phyloP scores from a whole-genome alignment of 352 stramenopile species.

The Globisporangium yorkense region DNA sequence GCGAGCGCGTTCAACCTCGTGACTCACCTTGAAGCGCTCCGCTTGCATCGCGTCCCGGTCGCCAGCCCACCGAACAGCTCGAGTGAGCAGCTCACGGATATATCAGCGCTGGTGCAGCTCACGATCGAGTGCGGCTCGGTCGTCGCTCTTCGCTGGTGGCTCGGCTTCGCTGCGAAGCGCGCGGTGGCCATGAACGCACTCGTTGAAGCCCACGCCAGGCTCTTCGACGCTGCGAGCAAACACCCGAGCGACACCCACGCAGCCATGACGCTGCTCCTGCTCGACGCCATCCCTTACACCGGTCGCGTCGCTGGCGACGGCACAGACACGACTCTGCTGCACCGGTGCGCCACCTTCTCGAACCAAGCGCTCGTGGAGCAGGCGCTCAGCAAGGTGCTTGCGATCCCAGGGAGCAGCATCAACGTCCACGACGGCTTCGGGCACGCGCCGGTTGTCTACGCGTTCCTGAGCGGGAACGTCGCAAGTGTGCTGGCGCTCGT shows the following conservation, averaged over 20 bases:
- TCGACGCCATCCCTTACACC: conserved; percentile 19
- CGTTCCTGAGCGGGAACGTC: conserved; percentile 15
- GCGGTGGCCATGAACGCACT: not conserved
- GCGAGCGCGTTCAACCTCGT: conserved; percentile 26
- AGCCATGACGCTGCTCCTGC: conserved; percentile 32
- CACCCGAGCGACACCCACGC: conserved; percentile 32
- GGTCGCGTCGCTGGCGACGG: conserved; percentile 48
- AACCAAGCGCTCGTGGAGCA: conserved; percentile 13
- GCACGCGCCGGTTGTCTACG: conserved; percentile 40
- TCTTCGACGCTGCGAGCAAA: conserved; percentile 14
- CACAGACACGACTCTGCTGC: conserved; percentile 36
- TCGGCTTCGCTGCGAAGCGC: conserved; percentile 14
- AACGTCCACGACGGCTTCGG: conserved; percentile 42
- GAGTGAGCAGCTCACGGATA: too few relatives aligned
- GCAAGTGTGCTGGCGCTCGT: conserved; percentile 31
- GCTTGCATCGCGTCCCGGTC: conserved; percentile 8
- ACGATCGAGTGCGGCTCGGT: conserved; percentile 28
- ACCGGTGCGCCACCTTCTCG: conserved; percentile 41
- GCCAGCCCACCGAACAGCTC: not conserved
- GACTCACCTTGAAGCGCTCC: conserved; percentile 26
- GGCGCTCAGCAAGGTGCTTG: conserved; percentile 35
- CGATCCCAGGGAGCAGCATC: conserved; percentile 1
- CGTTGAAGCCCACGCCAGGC: not conserved
- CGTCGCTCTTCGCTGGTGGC: conserved; percentile 34
- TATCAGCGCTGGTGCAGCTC: conserved; percentile 12